Base-by-base conservation (phyloP, 2,329 filamentous ascomycete genomes). In the Plenodomus lindquistii region DNA sequence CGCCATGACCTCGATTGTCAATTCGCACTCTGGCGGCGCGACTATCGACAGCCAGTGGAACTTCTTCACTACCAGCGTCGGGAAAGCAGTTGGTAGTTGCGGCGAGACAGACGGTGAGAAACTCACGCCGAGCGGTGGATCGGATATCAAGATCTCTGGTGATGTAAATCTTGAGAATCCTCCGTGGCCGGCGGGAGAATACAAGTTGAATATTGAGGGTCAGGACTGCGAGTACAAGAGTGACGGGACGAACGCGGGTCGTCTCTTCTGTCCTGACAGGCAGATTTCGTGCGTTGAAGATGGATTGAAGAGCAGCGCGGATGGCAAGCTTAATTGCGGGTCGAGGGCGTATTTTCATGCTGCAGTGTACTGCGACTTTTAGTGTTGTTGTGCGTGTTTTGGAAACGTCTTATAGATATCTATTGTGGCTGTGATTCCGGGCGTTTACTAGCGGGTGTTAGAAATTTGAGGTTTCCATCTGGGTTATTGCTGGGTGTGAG, bases 201-300 rank as follows among this genome's bases (percentile, higher is more conserved):
- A 44, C 38, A 50, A 52, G 22, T 16, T 55, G 42, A 50, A 49
- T 5, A 47, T 55, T 18, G 45, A 49, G 18, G 52, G 52, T 18
- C 35, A 44, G 34, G 27, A 43, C 4, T 52, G 49, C 37, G 40
- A 52, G 38, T 49, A 55, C 37, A 55, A 55, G 45, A 44, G 39
- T 27, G 48, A 52, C 43, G 46, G 52, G 18, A 50, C 39, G 17
- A 52, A 52, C 45, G 17, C 48, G 39, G 45, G 52, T 22, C 16
- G 46, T 13, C 43, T 55, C n/a, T 52, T 50, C 20, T 55, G 48
- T 38, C 45, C 39, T 3, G 34, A 47, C 3, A 55, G 27, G 40
- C 18, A 47, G 21, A 44, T 55, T 15, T 31, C 17, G 17, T 55
- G 48, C 21, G n/a, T 1, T 17, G 52, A 52, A 40, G 48, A 52